Evolutionary conservation across 306 rosid genomes (phyloP).

Genomic region (Benincasa hispida): DNA sequence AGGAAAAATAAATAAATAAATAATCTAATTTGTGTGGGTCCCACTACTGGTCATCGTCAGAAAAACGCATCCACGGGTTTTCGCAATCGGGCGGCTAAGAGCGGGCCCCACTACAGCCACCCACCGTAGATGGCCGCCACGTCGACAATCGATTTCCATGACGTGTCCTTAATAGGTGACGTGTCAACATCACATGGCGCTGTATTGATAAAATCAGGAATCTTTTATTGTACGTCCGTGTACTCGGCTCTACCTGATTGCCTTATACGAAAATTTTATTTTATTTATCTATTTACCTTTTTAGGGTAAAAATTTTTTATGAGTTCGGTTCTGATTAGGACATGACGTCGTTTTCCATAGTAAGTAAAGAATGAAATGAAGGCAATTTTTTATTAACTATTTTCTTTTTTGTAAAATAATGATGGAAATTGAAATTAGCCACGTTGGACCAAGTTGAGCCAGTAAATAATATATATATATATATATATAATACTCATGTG

Average conservation of each 20-base stretch:
- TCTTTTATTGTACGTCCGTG: background rate
- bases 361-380: background rate
- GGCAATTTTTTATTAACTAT: background rate
- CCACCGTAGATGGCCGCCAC: background rate
- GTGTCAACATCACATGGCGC: background rate
- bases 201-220: background rate
- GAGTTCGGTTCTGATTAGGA: background rate
- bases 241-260: background rate
- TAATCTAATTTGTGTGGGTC: background rate
- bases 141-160: background rate
- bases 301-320: background rate
- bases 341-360: background rate
- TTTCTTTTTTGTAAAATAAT: background rate
- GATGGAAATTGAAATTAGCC: background rate
- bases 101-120: background rate
- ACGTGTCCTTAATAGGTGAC: background rate
- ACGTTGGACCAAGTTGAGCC: background rate
- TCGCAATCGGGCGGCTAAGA: background rate
- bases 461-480: too few relatives aligned
- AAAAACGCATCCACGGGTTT: constrained; percentile 14
- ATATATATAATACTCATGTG: background rate
- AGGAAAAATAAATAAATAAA: background rate
- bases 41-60: background rate
- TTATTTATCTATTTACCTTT: background rate
- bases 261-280: background rate